Conservation (phyloP, 768 basidiomycete genomes). For the Pleurotus pulmonarius region DNA sequence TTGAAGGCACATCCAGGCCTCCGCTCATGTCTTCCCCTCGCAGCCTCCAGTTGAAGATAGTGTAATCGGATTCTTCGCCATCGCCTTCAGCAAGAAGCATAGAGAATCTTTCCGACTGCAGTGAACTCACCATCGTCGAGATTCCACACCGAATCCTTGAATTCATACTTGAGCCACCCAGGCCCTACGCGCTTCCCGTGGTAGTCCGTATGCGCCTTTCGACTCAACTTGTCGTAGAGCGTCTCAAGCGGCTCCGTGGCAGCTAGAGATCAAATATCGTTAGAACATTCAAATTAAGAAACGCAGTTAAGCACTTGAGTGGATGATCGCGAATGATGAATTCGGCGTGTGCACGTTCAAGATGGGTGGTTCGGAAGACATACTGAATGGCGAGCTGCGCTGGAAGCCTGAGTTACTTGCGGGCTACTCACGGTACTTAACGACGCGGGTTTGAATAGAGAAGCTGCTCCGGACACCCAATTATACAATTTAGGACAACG, state of each 20-base stretch:
- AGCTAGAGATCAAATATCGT: slow-evolving; percentile 36
- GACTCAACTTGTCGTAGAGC: slow-evolving; percentile 68
- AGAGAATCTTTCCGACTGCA: background rate
- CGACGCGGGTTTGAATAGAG: too few species aligned
- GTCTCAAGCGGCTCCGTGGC: slow-evolving; percentile 61
- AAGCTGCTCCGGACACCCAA: too few species aligned
- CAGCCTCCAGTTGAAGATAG: slow-evolving; percentile 79
- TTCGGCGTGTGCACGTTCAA: slow-evolving; percentile 76
- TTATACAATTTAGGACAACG: too few species aligned
- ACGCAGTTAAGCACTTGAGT: slow-evolving; percentile 54
- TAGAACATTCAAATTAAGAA: slow-evolving; percentile 1
- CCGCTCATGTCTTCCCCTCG: slow-evolving; percentile 29
- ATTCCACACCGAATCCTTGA: slow-evolving; percentile 75
- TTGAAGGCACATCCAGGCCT: slow-evolving; percentile 10
- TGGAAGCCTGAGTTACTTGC: background rate
- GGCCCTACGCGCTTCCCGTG: slow-evolving; percentile 60
- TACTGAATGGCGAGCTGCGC: slow-evolving; percentile 6
- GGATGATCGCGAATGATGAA: slow-evolving; percentile 70
- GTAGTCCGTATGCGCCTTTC: slow-evolving; percentile 59
- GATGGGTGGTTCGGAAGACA: slow-evolving; percentile 39
- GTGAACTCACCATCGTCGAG: slow-evolving; percentile 75
- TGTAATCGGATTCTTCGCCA: slow-evolving; percentile 74
- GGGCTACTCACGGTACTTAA: too few species aligned
- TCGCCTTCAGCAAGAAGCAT: background rate
- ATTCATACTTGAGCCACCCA: slow-evolving; percentile 88